Base-by-base conservation (phyloP, 2,329 filamentous ascomycete genomes). In the Aspergillus niger region DNA sequence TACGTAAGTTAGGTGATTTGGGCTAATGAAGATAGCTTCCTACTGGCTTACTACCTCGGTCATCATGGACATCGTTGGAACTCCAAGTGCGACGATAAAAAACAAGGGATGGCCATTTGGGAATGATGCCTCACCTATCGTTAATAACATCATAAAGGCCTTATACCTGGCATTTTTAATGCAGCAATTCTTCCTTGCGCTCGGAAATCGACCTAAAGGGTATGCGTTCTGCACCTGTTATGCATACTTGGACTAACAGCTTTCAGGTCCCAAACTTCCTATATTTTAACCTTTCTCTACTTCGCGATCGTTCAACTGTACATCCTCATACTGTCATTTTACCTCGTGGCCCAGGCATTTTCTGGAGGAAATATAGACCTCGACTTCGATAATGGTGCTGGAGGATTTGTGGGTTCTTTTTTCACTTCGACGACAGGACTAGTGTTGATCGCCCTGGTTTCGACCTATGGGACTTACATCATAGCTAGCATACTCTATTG, bases 1-100 rank as follows among this genome's bases (percentile, higher is more conserved):
- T 20, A 8, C 39, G 4, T 17, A 17, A 2, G n/a, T 7, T 20
- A 17, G 20, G 7, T 8, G 5, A 41, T 10, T 11, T 5, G 10
- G 50, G 72, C 59, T 11, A 30, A 47, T 6, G 28, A 26, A 50
- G 22, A 13, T 87, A 80, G 91, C 92, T 72, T 96, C 95, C 53
- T 99, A 96, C 87, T 99, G 92, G 86, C 88, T 99, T 64, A 99
- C 95, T 32, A 98, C 95, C 17, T 89, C 89, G 57, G 91, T 99
- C 76, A 97, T 99, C 76, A 97, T 99, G 91, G 90, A 97, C 76
- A 87, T 99, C 61, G 95, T 98, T 74, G 95, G 95, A 70, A 88
- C 82, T 26, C 89, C 91, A 28, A 81, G 81, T 28, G 67, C 77
- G 2, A 78, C 79, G 47, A 84, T 83, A 64, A 70, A 74, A 44